Base-by-base conservation (phyloP, 169 alveolate species). In the Plasmodium gonderi region DNA sequence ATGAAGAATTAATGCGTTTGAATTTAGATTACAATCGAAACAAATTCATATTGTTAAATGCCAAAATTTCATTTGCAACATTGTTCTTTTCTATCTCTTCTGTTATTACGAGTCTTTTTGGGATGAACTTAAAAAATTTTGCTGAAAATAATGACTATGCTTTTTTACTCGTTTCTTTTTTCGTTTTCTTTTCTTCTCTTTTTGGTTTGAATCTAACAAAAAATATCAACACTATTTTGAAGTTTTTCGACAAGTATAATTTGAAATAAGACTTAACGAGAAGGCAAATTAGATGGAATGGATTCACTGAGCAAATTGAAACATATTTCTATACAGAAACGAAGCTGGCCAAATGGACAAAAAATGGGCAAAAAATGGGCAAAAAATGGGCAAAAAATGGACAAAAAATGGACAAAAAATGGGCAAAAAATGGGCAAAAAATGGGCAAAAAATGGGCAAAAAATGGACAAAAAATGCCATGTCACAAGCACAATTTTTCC, bases 21-120 rank as follows among this genome's bases (percentile, higher is more conserved):
- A 82, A 82, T 47, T 47, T 82, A 12, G 92, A 82, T 82, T 82
- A 82, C 76, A 82, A 82, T 82, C 36, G 92, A 47, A 82, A 82
- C 23, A 82, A 82, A 82, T 82, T 82, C 60, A 82, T 82, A 20
- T 54, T 82, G 36, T 82, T 82, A 49, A 82, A 82, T 82, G 92
- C 74, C 0, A 82, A 82, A 54, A 82, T 82, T 17, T 69, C 92
- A 4, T 82, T 82, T 82, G 47, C 92, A 4, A 82, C 92, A 11
- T 60, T 82, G 4, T 69, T 82, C 8, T 82, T 69, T 82, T 82
- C 92, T 26, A 47, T 82, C 6, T 82, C 67, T 29, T 69, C 92
- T 14, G 92, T 82, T 9, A 72, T 82, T 68, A 82, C 92, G 7
- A 82, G 92, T 74, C 38, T 82, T 5, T 82, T 82, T 54, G 92